Base-by-base conservation (phyloP, 192 early-diverging fungal genomes). In the Gigaspora rosea region DNA sequence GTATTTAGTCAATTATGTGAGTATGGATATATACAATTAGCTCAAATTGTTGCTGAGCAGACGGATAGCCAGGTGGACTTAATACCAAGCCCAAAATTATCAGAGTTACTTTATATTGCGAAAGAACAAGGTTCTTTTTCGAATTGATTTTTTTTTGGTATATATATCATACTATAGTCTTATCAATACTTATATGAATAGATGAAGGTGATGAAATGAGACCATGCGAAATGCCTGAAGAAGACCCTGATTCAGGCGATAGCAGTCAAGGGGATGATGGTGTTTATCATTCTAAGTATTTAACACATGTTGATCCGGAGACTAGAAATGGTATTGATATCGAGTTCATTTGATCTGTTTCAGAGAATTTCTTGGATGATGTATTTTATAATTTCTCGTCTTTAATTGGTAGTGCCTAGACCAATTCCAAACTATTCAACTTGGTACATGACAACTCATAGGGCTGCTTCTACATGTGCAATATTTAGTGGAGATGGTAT, bases 391-490 rank as follows among this genome's bases (percentile, higher is more conserved):
- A 15, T 51, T 68, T 58, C 11, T 13, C 13, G 15, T 69, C 15
- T 51, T 27, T 27, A 27, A 27, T 27, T 27, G 27, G 20, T 69
- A 81, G 83, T 54, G 10, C 67, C 86, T 49, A 80, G 69, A 47
- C 64, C 79, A 18, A 79, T 80, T 72, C 90, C 90, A 48, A 87
- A 87, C 62, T 92, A 90, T 75, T 84, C 75, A 41, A 80, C 86
- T 57, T 90, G 90, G 83, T 95, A 92, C 80, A 90, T 86, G 65
- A 94, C 93, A 8, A 90, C 86, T 70, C 95, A 96, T 86, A 90
- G 92, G 80, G 94, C 86, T 68, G 78, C 86, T 32, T 89, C 88
- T 18, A 91, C 91, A 27, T 84, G 88, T 33, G 90, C 89, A 13
- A 86, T 86, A 35, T 92, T 91, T 76, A 90, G 84, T 73, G 73